Conservation (phyloP, 345 rosid species). For the Camelina sativa region DNA sequence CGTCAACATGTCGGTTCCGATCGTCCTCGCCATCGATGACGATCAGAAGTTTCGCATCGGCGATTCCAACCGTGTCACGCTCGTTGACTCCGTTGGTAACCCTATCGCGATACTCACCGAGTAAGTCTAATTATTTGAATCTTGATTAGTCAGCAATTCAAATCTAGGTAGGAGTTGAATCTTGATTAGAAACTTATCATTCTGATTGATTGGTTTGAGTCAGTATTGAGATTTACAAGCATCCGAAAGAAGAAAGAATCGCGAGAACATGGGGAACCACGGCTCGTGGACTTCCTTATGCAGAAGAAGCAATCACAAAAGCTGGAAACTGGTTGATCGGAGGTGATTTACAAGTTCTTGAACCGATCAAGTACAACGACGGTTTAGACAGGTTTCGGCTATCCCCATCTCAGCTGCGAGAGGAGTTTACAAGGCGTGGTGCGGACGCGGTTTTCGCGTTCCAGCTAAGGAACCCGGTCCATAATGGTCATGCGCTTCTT, state of each 20-base stretch:
- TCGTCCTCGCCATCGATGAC: slow-evolving; percentile 85
- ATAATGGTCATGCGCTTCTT: slow-evolving; percentile 90
- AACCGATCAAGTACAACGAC: slow-evolving; percentile 81
- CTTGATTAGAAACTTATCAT: background rate
- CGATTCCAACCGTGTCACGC: slow-evolving; percentile 66
- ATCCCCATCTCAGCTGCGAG: slow-evolving; percentile 84
- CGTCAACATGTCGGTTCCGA: slow-evolving; percentile 96
- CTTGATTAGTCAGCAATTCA: background rate
- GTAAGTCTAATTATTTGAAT: slow-evolving; percentile 50
- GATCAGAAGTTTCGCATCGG: slow-evolving; percentile 67
- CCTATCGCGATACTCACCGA: slow-evolving; percentile 74
- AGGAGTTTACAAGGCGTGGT: slow-evolving; percentile 76
- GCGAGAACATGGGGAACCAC: slow-evolving; percentile 98
- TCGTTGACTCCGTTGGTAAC: slow-evolving; percentile 64
- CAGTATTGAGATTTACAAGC: slow-evolving; percentile 94
- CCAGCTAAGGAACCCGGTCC: slow-evolving; percentile 96
- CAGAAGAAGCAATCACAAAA: slow-evolving; percentile 70
- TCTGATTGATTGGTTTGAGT: slow-evolving; percentile 29
- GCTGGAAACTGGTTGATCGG: slow-evolving; percentile 95
- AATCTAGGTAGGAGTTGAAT: background rate
- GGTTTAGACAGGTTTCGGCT: slow-evolving; percentile 84
- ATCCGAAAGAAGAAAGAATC: slow-evolving; percentile 90
- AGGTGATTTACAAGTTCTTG: slow-evolving; percentile 89
- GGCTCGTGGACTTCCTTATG: slow-evolving; percentile 86
- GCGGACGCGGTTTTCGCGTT: slow-evolving; percentile 98